Base-by-base conservation (phyloP, 345 rosid species). In the Brassica nigra region DNA sequence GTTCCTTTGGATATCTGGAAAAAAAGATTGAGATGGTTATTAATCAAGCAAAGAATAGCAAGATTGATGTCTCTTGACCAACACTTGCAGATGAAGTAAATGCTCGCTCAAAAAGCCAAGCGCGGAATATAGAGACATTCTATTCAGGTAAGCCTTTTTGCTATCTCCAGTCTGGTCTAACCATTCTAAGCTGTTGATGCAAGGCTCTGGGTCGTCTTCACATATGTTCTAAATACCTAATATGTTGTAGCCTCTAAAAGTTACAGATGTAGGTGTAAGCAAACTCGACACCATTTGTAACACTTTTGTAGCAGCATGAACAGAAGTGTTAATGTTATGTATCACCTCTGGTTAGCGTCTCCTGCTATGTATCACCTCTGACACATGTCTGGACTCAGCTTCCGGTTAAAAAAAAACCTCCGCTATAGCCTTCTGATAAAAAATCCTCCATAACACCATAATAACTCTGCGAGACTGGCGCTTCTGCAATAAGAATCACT, bases 231-330 rank as follows among this genome's bases (percentile, higher is more conserved):
- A 42, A 42, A 42, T 42, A 42, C 14, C 49, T 42, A 39, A 42
- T 42, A 42, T 42, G 49, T 42, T 3, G 49, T 42, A 70, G 81
- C 83, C 66, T 84, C 86, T 27, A 88, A 84, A 75, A 63, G 23
- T 18, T 28, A 78, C 71, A 64, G 16, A 75, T 6, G 42, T 7
- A 62, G 1, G 58, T 10, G 39, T 59, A 55, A 23, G 57, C 55
- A 79, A 78, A 39, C 61, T 62, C 27, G 27, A 23, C 27, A 23
- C 27, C 27, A 23, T 23, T 23, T 23, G 27, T 23, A 23, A 23
- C 27, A 23, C 61, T 68, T 28, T 27, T 49, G 11, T 34, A 66
- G 8, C 16, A n/a, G 18, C 59, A 39, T 6, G 6, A 63, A n/a
- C 42, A 6, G 33, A 62, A 62, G 66, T 31, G 65, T 59, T 20